These are phyloP conservation scores for Aspergillus flavus DNA, from an alignment of 2,329 filamentous ascomycete species.

Conservation along the genomic window DNA sequence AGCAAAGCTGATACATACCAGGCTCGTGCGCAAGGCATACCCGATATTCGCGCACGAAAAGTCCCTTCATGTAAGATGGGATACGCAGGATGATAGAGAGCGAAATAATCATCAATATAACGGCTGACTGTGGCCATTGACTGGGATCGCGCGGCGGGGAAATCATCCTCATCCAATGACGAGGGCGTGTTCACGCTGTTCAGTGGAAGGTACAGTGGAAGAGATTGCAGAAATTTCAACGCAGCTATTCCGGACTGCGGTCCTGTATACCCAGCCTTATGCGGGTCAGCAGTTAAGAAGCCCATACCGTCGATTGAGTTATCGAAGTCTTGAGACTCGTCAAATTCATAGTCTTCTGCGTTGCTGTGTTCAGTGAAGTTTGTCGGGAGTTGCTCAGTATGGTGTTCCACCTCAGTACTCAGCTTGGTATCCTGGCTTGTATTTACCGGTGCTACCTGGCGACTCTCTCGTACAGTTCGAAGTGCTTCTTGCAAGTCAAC, in stretches of 20 bases:
- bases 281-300: slow-evolving; percentile 21
- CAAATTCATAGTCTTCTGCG: slow-evolving; percentile 25
- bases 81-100: slow-evolving; percentile 21
- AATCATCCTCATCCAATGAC: slow-evolving; percentile 20
- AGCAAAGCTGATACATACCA: not conserved
- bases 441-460: not conserved
- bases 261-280: slow-evolving; percentile 23
- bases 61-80: slow-evolving; percentile 24
- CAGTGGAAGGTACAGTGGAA: slow-evolving; percentile 21
- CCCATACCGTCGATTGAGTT: slow-evolving; percentile 25
- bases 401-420: slow-evolving; percentile 16
- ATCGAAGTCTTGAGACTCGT: slow-evolving; percentile 25
- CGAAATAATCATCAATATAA: slow-evolving; percentile 24
- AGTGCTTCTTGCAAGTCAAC: slow-evolving; percentile 22
- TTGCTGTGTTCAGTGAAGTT: slow-evolving; percentile 21
- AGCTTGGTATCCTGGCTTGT: slow-evolving; percentile 12
- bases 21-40: not conserved
- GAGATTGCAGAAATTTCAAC: slow-evolving; percentile 22
- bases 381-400: slow-evolving; percentile 20
- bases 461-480: slow-evolving; percentile 10
- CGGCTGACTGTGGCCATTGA: slow-evolving; percentile 8
- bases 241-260: slow-evolving; percentile 23
- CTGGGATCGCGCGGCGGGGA: not conserved
- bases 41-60: slow-evolving; percentile 22
- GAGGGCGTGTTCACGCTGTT: slow-evolving; percentile 20